phyloP scores from a whole-genome alignment of 1,139 yeast genomes.

The Saccharomyces uvarum region DNA sequence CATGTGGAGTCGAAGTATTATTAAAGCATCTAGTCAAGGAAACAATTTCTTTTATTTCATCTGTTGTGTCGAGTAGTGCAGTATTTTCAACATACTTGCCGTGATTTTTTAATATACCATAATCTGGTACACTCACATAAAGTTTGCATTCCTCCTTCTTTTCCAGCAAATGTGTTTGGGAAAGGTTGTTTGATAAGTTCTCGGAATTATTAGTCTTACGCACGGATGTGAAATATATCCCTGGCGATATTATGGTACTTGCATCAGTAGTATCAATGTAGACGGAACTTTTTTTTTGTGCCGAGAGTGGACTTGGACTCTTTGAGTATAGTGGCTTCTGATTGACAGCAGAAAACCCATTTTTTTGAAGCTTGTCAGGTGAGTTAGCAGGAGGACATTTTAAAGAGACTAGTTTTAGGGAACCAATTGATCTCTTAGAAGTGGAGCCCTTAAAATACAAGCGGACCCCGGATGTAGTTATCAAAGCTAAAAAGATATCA shows the following conservation, averaged over 20 bases:
- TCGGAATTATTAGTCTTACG: conserved; percentile 18
- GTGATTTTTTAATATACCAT: conserved; percentile 69
- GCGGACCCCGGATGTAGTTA: conserved; percentile 79
- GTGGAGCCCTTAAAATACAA: conserved; percentile 53
- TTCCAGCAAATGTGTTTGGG: neutral
- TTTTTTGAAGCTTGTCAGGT: neutral
- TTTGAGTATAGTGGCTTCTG: neutral
- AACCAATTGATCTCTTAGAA: conserved; percentile 34
- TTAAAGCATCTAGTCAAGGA: conserved; percentile 63
- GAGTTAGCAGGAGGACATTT: conserved; percentile 58
- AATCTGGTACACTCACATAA: conserved; percentile 74
- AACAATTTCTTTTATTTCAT: conserved; percentile 64
- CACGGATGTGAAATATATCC: conserved; percentile 58
- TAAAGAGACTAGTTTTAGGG: conserved; percentile 45
- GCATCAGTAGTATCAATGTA: conserved; percentile 36
- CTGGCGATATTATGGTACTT: conserved; percentile 66
- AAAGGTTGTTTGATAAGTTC: neutral
- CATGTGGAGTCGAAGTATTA: conserved; percentile 68
- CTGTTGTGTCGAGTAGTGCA: conserved; percentile 57
- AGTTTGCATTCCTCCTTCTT: conserved; percentile 32
- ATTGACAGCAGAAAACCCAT: neutral
- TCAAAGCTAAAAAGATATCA: conserved; percentile 68
- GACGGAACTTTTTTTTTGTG: conserved; percentile 38
- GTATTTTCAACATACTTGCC: conserved; percentile 74
- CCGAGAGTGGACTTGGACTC: neutral